Base-by-base conservation (phyloP, 164 flowering plant genomes). In the Cinnamomum chago region DNA sequence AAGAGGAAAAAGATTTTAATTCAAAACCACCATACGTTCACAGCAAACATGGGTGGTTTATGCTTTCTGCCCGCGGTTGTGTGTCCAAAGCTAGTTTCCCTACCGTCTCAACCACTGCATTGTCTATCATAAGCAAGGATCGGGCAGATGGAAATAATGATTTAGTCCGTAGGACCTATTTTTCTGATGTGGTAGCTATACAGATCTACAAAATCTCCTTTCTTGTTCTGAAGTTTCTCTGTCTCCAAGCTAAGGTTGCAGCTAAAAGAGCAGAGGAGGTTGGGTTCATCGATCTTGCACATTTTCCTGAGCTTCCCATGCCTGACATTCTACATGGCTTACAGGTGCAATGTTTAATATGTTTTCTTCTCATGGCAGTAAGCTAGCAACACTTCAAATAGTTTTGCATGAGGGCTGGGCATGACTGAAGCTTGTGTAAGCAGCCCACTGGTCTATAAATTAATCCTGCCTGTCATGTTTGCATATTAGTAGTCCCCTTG, bases 231-330 rank as follows among this genome's bases (percentile, higher is more conserved):
- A 85, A 87, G 66, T 92, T 92, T 84, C 85, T 95, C 10, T 91
- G 90, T 78, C 73, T 84, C 58, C 95, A 95, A 87, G 97, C 94
- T n/a, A 86, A 86, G 76, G 87, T 84, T 78, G 97, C 97, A 51
- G 84, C 89, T 75, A 84, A 79, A 79, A 87, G 91, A 73, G 94
- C 95, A 0, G 95, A 89, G 79, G 99, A 95, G 67, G 85, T 90
- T 68, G 98, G 97, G 1, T 92, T 81, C 76, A 84, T 95, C 67
- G 96, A 93, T 82, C 89, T 92, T 78, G 88, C 91, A 55, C 94
- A 87, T 82, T 89, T 91, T 81, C 98, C 99, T 12, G 99, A 95
- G 82, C 95, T 95, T 70, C 99, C 99, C 25, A 87, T 91, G 95
- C 98, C 99, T 75, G 96, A 93, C 77, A 93, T 95, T 75, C 82